A percentile compares a stretch with the other conserved stretches of the same genome.
These are phyloP conservation scores for Xylaria castorea DNA, from an alignment of 495 filamentous ascomycete genomes.

Conservation along the genomic window DNA sequence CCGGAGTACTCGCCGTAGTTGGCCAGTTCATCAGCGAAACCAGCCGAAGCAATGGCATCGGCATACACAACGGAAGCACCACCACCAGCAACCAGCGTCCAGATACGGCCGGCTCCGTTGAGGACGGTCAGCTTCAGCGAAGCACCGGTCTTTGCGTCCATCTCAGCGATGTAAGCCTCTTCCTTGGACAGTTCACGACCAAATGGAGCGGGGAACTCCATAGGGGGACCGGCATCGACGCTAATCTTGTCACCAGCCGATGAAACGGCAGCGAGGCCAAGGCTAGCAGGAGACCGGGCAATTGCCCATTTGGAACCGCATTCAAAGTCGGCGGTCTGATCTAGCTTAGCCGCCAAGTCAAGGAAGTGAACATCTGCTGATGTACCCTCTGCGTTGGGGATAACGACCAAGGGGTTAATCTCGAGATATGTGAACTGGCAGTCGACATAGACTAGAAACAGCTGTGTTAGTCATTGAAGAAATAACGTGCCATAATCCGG, in stretches of 20 bases:
- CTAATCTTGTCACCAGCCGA: conserved; percentile 75
- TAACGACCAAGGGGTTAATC: conserved; percentile 98
- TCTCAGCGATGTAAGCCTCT: conserved; percentile 97
- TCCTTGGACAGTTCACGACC: conserved; percentile 98
- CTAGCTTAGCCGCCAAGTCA: conserved; percentile 96
- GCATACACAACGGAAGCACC: conserved; percentile 99
- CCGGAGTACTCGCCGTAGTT: conserved; percentile 99
- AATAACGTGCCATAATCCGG: too few species aligned
- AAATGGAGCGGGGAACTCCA: conserved; percentile 99
- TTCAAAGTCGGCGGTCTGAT: conserved; percentile 99
- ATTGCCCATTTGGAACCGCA: conserved; percentile 99
- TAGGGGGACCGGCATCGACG: conserved; percentile 95
- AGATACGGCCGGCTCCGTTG: conserved; percentile 88
- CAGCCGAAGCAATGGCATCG: conserved; percentile 96
- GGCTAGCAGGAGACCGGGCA: conserved; percentile 83
- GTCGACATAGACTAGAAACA: conserved; percentile 83
- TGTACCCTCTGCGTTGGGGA: conserved; percentile 89
- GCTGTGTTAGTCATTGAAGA: conserved; percentile 14
- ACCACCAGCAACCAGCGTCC: conserved; percentile 98
- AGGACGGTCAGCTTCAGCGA: conserved; percentile 98
- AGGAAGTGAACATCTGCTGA: conserved; percentile 97
- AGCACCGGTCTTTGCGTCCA: conserved; percentile 98
- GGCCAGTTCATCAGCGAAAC: conserved; percentile 93
- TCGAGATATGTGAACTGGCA: conserved; percentile 99
- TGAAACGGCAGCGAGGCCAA: conserved; percentile 72